phyloP scores from a whole-genome alignment of 2,329 filamentous ascomycete species.

The Penicillium sp. region DNA sequence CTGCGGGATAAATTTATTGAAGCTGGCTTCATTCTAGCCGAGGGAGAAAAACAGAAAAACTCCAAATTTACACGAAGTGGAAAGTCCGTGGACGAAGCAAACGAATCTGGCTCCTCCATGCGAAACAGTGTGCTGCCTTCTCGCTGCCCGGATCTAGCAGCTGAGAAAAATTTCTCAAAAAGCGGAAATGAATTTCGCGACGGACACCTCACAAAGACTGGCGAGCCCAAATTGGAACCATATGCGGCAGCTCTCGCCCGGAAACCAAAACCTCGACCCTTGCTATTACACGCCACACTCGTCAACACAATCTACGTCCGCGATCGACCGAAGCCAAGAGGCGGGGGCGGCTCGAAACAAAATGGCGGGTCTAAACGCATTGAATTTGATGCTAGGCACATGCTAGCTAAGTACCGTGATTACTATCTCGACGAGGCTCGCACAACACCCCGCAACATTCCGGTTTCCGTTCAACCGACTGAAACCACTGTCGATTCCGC shows the following conservation, averaged over 20 bases:
- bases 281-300: slow-evolving; percentile 83
- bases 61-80: not conserved
- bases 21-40: slow-evolving; percentile 43
- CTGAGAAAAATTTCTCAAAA: not conserved
- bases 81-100: no score
- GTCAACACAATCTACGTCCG: slow-evolving; percentile 78
- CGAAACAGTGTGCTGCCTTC: not conserved
- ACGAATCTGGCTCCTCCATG: not conserved
- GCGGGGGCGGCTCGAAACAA: not conserved
- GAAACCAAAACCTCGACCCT: slow-evolving; percentile 49
- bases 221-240: slow-evolving; percentile 1
- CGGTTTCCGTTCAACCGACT: not conserved
- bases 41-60: slow-evolving; percentile 19
- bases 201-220: not conserved
- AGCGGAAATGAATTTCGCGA: not conserved
- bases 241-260: slow-evolving; percentile 15
- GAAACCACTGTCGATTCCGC: not conserved
- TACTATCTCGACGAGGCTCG: slow-evolving; percentile 37
- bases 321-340: slow-evolving; percentile 20
- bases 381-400: slow-evolving; percentile 50
- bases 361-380: slow-evolving; percentile 37
- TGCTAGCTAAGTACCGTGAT: slow-evolving; percentile 38
- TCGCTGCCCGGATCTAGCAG: not conserved
- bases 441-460: slow-evolving; percentile 18
- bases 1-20: slow-evolving; percentile 48